Percentiles rank a stretch among this genome's conserved stretches.
Evolutionary conservation across 148 eudicot genomes (phyloP).

Genomic region (Persicaria tinctoria): DNA sequence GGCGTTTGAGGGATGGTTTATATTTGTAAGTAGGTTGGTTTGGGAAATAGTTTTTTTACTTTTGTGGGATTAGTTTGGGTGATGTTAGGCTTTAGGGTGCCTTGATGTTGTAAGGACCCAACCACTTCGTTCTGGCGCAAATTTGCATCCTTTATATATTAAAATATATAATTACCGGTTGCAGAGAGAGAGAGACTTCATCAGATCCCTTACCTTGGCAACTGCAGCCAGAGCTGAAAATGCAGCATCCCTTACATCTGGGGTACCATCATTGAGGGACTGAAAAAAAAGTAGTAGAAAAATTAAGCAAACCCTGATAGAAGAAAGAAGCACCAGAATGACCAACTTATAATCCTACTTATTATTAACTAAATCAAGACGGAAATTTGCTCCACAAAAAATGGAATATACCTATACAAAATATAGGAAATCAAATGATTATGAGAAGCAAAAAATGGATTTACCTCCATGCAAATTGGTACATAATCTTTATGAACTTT

Average conservation of each 20-base stretch:
- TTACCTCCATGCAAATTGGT: constrained; percentile 97
- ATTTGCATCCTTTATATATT: too few relatives aligned
- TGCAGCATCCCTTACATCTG: constrained; percentile 98
- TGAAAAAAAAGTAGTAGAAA: constrained; percentile 18
- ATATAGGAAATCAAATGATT: neutral
- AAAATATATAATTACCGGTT: too few relatives aligned
- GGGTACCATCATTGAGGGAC: constrained; percentile 97
- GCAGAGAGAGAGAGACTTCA: neutral
- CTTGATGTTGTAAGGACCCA: too few relatives aligned
- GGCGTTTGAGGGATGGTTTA: too few relatives aligned
- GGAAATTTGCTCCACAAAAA: neutral
- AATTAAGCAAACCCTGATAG: neutral
- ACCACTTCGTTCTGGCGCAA: too few relatives aligned
- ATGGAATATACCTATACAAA: neutral
- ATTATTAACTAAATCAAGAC: neutral
- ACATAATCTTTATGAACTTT: constrained; percentile 95
- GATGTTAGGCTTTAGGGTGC: too few relatives aligned
- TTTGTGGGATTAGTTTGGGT: too few relatives aligned
- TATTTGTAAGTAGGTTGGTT: too few relatives aligned
- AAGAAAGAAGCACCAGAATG: neutral
- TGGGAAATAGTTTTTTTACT: too few relatives aligned
- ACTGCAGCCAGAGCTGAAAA: constrained; percentile 90
- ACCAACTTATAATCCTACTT: neutral
- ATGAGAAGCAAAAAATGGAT: constrained; percentile 18
- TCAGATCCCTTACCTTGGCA: constrained; percentile 52